Conservation (phyloP, 768 basidiomycete species). For the Collybia mongolica region DNA sequence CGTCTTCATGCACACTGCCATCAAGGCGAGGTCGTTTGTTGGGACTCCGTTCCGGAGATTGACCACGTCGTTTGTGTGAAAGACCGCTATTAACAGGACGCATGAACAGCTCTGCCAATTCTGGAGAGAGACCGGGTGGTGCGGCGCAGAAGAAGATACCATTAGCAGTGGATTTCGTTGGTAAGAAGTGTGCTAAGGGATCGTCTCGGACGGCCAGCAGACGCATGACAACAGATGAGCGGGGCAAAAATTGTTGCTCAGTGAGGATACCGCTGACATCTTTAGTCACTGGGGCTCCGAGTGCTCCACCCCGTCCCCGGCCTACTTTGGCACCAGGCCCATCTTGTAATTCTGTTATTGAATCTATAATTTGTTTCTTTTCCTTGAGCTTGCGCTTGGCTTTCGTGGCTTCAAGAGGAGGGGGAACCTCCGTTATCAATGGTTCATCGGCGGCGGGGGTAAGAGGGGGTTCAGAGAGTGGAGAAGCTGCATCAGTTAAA, state of each 20-base stretch:
- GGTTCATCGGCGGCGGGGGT: conserved; percentile 72
- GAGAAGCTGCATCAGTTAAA: conserved; percentile 53
- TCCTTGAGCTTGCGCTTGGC: conserved; percentile 57
- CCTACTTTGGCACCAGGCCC: conserved; percentile 54
- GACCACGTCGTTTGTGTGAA: conserved; percentile 58
- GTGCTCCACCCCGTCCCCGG: conserved; percentile 51
- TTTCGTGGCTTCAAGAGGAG: conserved; percentile 36
- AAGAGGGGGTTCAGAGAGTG: conserved; percentile 68
- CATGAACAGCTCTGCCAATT: conserved; percentile 82
- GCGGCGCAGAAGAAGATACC: conserved; percentile 80
- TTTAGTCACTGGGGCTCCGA: conserved; percentile 52
- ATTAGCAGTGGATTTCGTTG: conserved; percentile 70
- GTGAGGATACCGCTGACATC: conserved; percentile 72
- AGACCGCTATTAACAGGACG: conserved; percentile 58
- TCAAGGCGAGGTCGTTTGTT: conserved; percentile 62
- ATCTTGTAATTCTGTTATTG: conserved; percentile 80
- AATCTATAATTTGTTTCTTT: conserved; percentile 89
- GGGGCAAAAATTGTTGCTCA: conserved; percentile 82
- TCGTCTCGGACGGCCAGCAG: conserved; percentile 84
- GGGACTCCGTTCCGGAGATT: conserved; percentile 55
- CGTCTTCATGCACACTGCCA: conserved; percentile 52
- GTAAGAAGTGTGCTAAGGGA: conserved; percentile 82
- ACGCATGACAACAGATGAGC: conserved; percentile 81
- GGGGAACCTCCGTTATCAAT: conserved; percentile 41
- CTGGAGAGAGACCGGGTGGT: conserved; percentile 80